phyloP scores from a whole-genome alignment of 2,329 filamentous ascomycete species.

The Neonectria ditissima region DNA sequence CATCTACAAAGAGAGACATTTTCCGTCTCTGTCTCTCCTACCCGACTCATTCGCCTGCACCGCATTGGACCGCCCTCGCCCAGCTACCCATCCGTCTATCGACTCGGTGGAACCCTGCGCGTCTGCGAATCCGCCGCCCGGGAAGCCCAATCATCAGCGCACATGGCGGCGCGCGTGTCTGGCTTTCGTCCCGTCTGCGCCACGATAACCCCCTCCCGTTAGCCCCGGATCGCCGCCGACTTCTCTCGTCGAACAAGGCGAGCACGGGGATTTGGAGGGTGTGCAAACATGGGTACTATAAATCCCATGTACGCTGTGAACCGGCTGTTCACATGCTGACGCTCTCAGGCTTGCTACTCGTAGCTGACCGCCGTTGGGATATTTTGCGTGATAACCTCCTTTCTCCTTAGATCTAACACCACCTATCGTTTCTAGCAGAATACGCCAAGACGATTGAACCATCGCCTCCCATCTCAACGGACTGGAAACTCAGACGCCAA shows the following conservation, averaged over 20 bases:
- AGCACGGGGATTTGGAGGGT: slow-evolving; percentile 35
- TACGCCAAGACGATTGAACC: neutral
- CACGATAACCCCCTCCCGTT: slow-evolving; percentile 9
- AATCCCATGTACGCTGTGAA: neutral
- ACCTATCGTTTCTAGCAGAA: neutral
- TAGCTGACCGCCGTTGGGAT: neutral
- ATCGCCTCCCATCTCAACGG: neutral
- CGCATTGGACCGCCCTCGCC: neutral
- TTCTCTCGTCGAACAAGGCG: slow-evolving; percentile 33
- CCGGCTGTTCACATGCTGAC: too few relatives aligned
- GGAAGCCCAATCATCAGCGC: slow-evolving; percentile 46
- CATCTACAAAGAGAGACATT: slow-evolving; percentile 6
- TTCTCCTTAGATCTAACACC: too few relatives aligned
- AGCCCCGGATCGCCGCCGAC: neutral
- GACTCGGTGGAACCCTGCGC: slow-evolving; percentile 4
- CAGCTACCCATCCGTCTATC: neutral
- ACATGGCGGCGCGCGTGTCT: slow-evolving; percentile 47
- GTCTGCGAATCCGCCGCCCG: slow-evolving; percentile 1
- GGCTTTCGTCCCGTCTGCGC: slow-evolving; percentile 28
- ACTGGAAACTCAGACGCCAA: neutral
- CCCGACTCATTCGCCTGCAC: neutral
- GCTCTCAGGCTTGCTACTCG: too few relatives aligned
- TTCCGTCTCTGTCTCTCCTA: neutral
- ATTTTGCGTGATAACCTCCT: neutral
- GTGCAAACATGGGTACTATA: neutral